Conservation (phyloP, 768 basidiomycete genomes). For the Pleurotus giganteus region DNA sequence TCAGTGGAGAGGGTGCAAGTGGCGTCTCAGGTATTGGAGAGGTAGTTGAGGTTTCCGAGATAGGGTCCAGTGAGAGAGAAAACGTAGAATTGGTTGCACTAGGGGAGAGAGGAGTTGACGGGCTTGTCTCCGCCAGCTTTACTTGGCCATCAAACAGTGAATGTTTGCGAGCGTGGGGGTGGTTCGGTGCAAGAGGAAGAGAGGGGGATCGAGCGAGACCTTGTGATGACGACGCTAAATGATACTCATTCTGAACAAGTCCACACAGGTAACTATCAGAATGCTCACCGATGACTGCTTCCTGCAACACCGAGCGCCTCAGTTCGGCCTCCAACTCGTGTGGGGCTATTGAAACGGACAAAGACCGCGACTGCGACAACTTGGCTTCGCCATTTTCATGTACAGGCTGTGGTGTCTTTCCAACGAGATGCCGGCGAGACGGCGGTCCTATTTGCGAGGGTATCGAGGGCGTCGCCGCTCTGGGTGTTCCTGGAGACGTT, state of each 20-base stretch:
- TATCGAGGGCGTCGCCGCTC: conserved; percentile 26
- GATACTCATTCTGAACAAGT: neutral
- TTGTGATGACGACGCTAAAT: neutral
- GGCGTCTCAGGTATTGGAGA: conserved; percentile 33
- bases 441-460: conserved; percentile 24
- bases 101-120: conserved; percentile 24
- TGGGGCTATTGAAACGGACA: conserved; percentile 63
- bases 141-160: conserved; percentile 58
- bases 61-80: conserved; percentile 47
- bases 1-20: conserved; percentile 22
- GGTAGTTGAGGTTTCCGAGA: conserved; percentile 39
- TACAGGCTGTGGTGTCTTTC: conserved; percentile 47
- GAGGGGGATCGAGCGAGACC: conserved; percentile 49
- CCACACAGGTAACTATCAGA: neutral
- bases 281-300: neutral
- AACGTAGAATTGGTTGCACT: conserved; percentile 46
- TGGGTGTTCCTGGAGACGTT: conserved; percentile 71
- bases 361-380: conserved; percentile 54
- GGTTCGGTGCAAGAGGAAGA: conserved; percentile 53
- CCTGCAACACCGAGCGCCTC: conserved; percentile 26
- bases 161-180: conserved; percentile 77
- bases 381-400: conserved; percentile 34
- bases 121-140: conserved; percentile 30
- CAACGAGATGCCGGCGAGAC: conserved; percentile 55
- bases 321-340: conserved; percentile 41